phyloP scores from a whole-genome alignment of 83 land plant genomes.

The Larix sibirica region DNA sequence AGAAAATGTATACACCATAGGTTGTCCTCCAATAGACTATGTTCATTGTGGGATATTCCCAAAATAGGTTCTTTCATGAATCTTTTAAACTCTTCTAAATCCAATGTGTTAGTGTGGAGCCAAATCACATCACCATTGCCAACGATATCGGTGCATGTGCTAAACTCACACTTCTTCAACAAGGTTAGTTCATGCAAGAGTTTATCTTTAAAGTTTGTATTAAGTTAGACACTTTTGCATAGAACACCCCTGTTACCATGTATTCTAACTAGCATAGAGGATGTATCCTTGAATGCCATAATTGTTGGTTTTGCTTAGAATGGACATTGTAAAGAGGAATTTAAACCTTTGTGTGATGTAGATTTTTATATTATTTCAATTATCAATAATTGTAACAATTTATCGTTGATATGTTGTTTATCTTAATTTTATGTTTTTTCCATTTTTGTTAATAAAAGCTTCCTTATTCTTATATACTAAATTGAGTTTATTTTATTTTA shows the following conservation, averaged over 20 bases:
- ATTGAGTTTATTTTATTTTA: too few relatives aligned
- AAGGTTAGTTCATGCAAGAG: slow-evolving; percentile 25
- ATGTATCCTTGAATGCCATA: slow-evolving; percentile 44
- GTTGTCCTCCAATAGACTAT: neutral
- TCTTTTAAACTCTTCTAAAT: slow-evolving; percentile 45
- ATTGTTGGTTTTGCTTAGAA: slow-evolving; percentile 31
- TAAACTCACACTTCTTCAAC: slow-evolving; percentile 22
- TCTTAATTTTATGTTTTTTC: too few relatives aligned
- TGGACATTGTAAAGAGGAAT: slow-evolving; percentile 19
- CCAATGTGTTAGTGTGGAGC: slow-evolving; percentile 26
- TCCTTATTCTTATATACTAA: too few relatives aligned
- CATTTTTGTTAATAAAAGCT: too few relatives aligned
- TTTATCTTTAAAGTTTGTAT: slow-evolving; percentile 26
- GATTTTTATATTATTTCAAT: too few relatives aligned
- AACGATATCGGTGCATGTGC: slow-evolving; percentile 38
- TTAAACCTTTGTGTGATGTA: too few relatives aligned
- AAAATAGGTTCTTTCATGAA: neutral
- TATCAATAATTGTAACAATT: too few relatives aligned
- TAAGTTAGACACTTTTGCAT: slow-evolving; percentile 10
- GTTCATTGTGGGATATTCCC: neutral
- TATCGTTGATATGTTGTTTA: too few relatives aligned
- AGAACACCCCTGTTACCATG: slow-evolving; percentile 22
- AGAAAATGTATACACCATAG: neutral
- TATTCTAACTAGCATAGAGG: slow-evolving; percentile 26
- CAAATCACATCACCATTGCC: slow-evolving; percentile 28